Percentiles rank a stretch among this genome's conserved stretches.
phyloP scores from a whole-genome alignment of 2,329 filamentous ascomycete species.

The Alternaria brassicae region DNA sequence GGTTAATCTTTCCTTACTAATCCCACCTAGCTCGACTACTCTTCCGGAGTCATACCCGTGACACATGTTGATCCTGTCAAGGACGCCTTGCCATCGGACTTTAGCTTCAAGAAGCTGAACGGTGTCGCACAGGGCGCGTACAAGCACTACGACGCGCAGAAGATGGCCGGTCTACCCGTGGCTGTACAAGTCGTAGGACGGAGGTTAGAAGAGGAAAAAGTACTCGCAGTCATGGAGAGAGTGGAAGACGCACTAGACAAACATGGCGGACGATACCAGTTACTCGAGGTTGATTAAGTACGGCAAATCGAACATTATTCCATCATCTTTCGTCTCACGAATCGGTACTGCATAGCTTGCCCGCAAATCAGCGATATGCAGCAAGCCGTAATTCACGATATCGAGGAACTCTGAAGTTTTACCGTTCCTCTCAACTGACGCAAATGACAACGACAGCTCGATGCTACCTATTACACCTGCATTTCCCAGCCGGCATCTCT shows the following conservation, averaged over 20 bases:
- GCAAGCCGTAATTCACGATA: too few relatives aligned
- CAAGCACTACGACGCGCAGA: conserved; percentile 79
- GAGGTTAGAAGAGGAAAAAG: conserved; percentile 85
- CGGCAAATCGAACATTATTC: not conserved
- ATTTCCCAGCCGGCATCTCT: too few relatives aligned
- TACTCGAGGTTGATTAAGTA: conserved; percentile 55
- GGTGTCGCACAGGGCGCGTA: conserved; percentile 83
- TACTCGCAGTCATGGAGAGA: conserved; percentile 78
- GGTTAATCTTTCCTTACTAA: conserved; percentile 10
- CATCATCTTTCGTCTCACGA: too few relatives aligned
- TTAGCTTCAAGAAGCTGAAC: conserved; percentile 71
- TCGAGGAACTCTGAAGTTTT: too few relatives aligned
- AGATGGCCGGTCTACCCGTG: conserved; percentile 88
- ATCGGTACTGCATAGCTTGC: too few relatives aligned
- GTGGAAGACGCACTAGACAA: conserved; percentile 76
- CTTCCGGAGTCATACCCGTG: conserved; percentile 80
- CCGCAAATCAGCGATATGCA: too few relatives aligned
- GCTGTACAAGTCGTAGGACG: conserved; percentile 84
- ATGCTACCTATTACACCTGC: too few relatives aligned
- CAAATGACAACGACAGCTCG: too few relatives aligned
- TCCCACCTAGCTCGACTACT: conserved; percentile 75
- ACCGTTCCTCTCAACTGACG: too few relatives aligned
- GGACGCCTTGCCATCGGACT: conserved; percentile 69
- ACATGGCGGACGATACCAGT: conserved; percentile 58
- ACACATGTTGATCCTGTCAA: conserved; percentile 77